Evolutionary conservation across 345 rosid genomes (phyloP).

Genomic region (Excoecaria cochinchinensis): DNA sequence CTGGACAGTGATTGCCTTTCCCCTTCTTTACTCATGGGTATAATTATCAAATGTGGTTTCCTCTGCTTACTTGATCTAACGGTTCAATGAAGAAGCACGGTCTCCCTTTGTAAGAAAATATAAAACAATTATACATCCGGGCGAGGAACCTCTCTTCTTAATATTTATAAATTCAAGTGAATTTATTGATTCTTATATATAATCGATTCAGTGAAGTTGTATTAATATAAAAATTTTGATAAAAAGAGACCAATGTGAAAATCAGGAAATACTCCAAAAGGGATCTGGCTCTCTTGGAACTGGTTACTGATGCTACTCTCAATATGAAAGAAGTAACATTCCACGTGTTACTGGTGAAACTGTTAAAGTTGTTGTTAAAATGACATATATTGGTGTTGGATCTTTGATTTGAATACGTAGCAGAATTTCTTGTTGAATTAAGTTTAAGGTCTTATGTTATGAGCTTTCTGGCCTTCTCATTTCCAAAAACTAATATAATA

Average conservation of each 20-base stretch:
- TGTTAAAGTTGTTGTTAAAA: background rate
- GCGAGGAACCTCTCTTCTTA: conserved; percentile 42
- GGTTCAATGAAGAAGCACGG: conserved; percentile 53
- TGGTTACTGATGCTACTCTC: no score
- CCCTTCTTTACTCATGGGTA: background rate
- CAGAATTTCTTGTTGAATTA: background rate
- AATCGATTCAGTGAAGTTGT: no score
- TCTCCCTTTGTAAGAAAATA: conserved; percentile 64
- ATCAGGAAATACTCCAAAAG: no score
- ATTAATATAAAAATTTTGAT: no score
- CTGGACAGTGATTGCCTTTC: conserved; percentile 4
- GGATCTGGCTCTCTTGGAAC: no score
- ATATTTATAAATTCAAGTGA: no score
- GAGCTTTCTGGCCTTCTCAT: background rate
- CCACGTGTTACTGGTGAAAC: background rate
- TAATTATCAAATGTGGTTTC: background rate
- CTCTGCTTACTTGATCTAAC: conserved; percentile 28
- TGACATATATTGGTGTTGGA: background rate
- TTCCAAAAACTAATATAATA: background rate
- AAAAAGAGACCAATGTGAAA: no score
- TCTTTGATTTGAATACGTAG: background rate
- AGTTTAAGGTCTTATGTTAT: background rate
- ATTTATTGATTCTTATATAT: no score
- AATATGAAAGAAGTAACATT: background rate
- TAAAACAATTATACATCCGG: conserved; percentile 68